A percentile compares a stretch with the other conserved stretches of the same genome.
Conservation (phyloP, 305 asterid genomes). For the Withania somnifera region DNA sequence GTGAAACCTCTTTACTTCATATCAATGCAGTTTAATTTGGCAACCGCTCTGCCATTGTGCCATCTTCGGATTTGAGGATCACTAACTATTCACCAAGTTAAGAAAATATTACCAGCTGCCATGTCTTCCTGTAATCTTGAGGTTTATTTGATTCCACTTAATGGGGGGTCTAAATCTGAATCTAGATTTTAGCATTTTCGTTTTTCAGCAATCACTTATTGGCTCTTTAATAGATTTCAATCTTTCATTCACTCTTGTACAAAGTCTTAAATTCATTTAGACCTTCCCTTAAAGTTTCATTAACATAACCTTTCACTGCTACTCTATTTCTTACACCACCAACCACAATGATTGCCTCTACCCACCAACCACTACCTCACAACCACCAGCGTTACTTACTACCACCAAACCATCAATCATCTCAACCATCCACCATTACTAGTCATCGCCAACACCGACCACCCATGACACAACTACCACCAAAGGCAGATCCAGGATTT, state of each 20-base stretch:
- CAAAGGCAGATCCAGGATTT: too few relatives aligned
- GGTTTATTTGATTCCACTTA: neutral
- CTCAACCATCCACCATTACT: neutral
- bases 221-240: neutral
- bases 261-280: neutral
- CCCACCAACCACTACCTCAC: neutral
- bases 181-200: neutral
- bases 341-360: neutral
- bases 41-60: neutral
- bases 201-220: neutral
- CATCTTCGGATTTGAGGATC: neutral
- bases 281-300: neutral
- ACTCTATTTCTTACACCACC: neutral
- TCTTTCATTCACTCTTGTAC: neutral
- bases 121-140: neutral
- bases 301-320: neutral
- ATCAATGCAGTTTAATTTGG: neutral
- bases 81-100: neutral
- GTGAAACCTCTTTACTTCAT: slow-evolving; percentile 19
- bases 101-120: neutral
- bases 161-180: neutral
- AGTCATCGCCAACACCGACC: neutral
- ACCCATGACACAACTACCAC: neutral
- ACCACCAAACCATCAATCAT: neutral
- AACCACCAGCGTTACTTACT: neutral